phyloP scores from a whole-genome alignment of 768 basidiomycete genomes.

The Kwoniella shandongensis region DNA sequence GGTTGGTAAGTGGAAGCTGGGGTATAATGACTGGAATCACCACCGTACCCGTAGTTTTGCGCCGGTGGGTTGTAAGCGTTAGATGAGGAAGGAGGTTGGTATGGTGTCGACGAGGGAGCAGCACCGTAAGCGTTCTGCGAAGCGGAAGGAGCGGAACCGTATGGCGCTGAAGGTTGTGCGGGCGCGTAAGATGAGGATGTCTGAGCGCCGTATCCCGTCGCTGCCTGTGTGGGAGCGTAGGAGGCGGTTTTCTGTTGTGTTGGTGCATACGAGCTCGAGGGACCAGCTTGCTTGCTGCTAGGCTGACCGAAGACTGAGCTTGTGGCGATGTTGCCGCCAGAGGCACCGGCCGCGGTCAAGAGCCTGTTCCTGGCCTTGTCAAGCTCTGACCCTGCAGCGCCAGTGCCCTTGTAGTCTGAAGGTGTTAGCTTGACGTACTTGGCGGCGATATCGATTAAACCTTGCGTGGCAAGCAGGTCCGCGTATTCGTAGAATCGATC shows the following conservation, averaged over 20 bases:
- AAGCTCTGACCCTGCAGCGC: slow-evolving; percentile 49
- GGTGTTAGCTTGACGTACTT: slow-evolving; percentile 79
- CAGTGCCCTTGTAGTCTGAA: slow-evolving; percentile 67
- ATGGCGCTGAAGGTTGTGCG: slow-evolving; percentile 2
- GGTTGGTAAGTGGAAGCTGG: slow-evolving; percentile 10
- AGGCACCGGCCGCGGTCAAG: slow-evolving; percentile 33
- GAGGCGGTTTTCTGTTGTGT: slow-evolving; percentile 12
- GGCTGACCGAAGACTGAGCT: slow-evolving; percentile 11
- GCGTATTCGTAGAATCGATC: slow-evolving; percentile 96
- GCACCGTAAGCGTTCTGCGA: slow-evolving; percentile 14
- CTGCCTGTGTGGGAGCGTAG: slow-evolving; percentile 9
- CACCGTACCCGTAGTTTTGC: slow-evolving; percentile 12
- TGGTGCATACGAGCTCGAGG: slow-evolving; percentile 9
- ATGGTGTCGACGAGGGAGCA: slow-evolving; percentile 9
- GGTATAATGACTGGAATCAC: slow-evolving; percentile 19
- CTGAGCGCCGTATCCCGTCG: slow-evolving; percentile 7
- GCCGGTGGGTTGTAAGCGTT: slow-evolving; percentile 14
- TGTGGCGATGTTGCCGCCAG: slow-evolving; percentile 4
- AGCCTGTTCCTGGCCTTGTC: slow-evolving; percentile 47
- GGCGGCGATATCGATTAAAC: slow-evolving; percentile 78
- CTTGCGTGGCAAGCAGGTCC: slow-evolving; percentile 83
- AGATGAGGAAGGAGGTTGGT: slow-evolving; percentile 17
- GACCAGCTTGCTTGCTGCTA: background rate
- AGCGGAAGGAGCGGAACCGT: slow-evolving; percentile 6
- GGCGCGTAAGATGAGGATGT: slow-evolving; percentile 16